Base-by-base conservation (phyloP, 2,329 filamentous ascomycete genomes). In the Cordyceps farinosa region DNA sequence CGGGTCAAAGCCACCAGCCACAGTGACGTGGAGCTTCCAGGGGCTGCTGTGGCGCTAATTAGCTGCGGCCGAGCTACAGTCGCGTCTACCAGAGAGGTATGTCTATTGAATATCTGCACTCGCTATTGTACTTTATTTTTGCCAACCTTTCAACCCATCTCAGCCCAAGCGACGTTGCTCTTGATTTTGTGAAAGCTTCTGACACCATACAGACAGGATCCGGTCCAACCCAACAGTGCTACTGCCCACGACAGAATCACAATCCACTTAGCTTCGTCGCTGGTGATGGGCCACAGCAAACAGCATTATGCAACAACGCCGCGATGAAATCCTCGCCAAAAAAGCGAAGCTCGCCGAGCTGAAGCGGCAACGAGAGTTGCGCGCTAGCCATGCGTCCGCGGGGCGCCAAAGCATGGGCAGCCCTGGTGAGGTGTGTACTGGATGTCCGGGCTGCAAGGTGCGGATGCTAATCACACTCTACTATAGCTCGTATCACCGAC, bases 311-410 rank as follows among this genome's bases (percentile, higher is more conserved):
- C 87, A 89, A 79, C 89, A 93, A 83, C 90, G 93, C 71, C 90
- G 92, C 81, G 92, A 97, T 82, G 95, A 99, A 82, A 97, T 99
- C 70, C 82, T 95, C 70, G 93, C 92, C 69, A 99, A 99, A 81
- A 94, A 91, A 82, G 94, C 93, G 67, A 97, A 95, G 82, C 91
- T 99, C 71, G 93, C 91, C 56, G 95, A 98, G 83, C 85, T 99
- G 68, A 97, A 97, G 80, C 87, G 91, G 66, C 92, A 97, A 79
- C 87, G 95, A 70, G 92, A 96, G 75, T 80, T 94, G 70, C 86
- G 93, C 65, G 86, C 91, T 67, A 90, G 85, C 73, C 91, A 96
- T 74, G 87, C 90, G 70, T 86, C 83, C 65, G 84, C 84, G 66
- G 87, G 82, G 69, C 86, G 92, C 69, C 84, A 88, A 71, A 90